Evolutionary conservation across 495 filamentous ascomycete genomes (phyloP).

Genomic region (Saxophila tyrrhenica): DNA sequence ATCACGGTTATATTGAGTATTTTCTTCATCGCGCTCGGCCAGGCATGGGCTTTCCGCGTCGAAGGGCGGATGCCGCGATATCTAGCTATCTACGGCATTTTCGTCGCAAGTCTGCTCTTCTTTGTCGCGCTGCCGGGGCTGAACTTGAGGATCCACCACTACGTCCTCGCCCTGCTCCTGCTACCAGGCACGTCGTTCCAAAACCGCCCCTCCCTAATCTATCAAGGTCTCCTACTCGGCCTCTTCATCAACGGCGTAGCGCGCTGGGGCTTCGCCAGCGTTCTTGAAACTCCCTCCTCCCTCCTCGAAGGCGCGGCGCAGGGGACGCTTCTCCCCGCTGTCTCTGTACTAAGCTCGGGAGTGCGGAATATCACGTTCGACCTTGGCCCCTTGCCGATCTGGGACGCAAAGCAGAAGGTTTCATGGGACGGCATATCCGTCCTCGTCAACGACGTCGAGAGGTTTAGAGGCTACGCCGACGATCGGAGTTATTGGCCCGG

Average conservation of each 20-base stretch:
- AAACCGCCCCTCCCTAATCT: slow-evolving; percentile 63
- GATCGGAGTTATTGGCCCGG: slow-evolving; percentile 14
- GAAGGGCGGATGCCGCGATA: slow-evolving; percentile 34
- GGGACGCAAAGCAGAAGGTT: slow-evolving; percentile 19
- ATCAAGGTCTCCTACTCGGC: slow-evolving; percentile 72
- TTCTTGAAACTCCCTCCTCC: slow-evolving; percentile 63
- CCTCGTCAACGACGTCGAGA: slow-evolving; percentile 88
- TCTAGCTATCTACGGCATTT: slow-evolving; percentile 47
- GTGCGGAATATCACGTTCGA: slow-evolving; percentile 46
- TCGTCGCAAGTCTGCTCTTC: slow-evolving; percentile 34
- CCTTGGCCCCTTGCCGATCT: slow-evolving; percentile 22
- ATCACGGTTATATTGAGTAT: slow-evolving; percentile 30
- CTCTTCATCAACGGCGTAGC: slow-evolving; percentile 81
- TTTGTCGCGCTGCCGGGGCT: slow-evolving; percentile 65
- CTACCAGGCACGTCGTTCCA: slow-evolving; percentile 57
- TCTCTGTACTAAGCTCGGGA: slow-evolving; percentile 33
- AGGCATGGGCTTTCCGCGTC: slow-evolving; percentile 32
- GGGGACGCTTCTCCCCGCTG: slow-evolving; percentile 53
- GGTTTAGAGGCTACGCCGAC: slow-evolving; percentile 39
- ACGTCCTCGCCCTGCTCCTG: slow-evolving; percentile 58
- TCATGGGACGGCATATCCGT: slow-evolving; percentile 67
- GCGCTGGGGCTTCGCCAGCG: slow-evolving; percentile 77
- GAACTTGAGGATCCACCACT: slow-evolving; percentile 87
- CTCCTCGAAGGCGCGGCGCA: slow-evolving; percentile 59
- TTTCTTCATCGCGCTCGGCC: slow-evolving; percentile 32